A percentile compares a stretch with the other conserved stretches of the same genome.
These are phyloP conservation scores for Olyra latifolia DNA, from an alignment of 176 grass and related monocot genomes.

Conservation along the genomic window DNA sequence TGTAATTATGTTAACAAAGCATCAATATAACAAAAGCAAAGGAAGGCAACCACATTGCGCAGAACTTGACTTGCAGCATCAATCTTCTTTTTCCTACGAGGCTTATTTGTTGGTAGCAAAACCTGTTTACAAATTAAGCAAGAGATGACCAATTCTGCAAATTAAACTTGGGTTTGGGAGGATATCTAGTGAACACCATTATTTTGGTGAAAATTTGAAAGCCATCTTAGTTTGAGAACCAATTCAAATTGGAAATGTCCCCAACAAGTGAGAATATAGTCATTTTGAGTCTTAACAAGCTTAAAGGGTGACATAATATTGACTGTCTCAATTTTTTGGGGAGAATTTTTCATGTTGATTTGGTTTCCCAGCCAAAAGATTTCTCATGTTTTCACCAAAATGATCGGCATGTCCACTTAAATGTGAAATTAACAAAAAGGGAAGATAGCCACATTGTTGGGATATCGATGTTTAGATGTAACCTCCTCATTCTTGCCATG, in stretches of 20 bases:
- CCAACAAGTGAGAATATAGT: neutral
- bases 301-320: neutral
- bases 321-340: neutral
- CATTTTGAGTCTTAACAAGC: neutral
- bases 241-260: neutral
- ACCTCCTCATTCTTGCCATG: conserved; percentile 6
- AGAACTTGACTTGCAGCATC: neutral
- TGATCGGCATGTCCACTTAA: neutral
- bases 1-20: neutral
- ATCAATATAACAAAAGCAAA: neutral
- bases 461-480: conserved; percentile 20
- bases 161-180: too few relatives aligned
- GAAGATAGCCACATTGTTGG: neutral
- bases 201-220: neutral
- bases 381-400: neutral
- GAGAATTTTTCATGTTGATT: neutral
- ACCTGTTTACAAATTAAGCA: conserved; percentile 21
- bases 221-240: neutral
- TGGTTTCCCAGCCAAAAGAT: neutral
- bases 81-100: neutral
- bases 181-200: neutral
- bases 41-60: neutral
- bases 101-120: neutral
- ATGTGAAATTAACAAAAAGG: neutral
- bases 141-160: neutral